These are phyloP conservation scores for Nakaseomyces sp. DNA, from an alignment of 1,139 yeast species.

Conservation along the genomic window DNA sequence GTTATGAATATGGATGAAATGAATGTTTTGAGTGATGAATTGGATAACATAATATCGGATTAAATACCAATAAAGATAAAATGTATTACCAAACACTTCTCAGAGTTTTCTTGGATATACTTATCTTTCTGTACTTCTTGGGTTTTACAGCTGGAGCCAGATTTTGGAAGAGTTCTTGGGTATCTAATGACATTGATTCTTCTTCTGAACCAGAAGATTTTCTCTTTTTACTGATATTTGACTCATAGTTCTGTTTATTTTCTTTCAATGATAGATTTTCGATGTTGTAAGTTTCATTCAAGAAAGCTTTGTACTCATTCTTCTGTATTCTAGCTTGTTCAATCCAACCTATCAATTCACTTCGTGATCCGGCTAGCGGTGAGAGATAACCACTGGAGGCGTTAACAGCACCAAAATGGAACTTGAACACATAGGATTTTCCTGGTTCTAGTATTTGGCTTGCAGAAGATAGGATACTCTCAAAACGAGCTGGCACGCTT, in stretches of 20 bases:
- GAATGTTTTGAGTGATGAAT: constrained; percentile 12
- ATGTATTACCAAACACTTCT: constrained; percentile 22
- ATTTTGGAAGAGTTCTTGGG: constrained; percentile 4
- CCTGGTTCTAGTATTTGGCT: constrained; percentile 13
- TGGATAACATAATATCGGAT: constrained; percentile 8
- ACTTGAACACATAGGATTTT: constrained; percentile 12
- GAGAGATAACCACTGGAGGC: constrained; percentile 20
- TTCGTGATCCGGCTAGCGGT: constrained; percentile 14
- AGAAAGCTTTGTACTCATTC: constrained; percentile 1
- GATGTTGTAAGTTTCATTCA: constrained; percentile 15
- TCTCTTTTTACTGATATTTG: constrained; percentile 15
- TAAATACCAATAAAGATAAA: neutral
- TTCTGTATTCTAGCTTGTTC: constrained; percentile 13
- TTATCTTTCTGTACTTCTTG: constrained; percentile 25
- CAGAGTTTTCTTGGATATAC: constrained; percentile 29
- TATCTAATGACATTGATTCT: constrained; percentile 13
- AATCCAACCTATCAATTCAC: constrained; percentile 20
- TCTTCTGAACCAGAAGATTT: constrained; percentile 15
- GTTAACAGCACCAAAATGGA: constrained; percentile 14
- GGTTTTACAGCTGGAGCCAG: constrained; percentile 9
- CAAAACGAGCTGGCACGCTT: constrained; percentile 17
- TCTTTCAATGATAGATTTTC: constrained; percentile 17
- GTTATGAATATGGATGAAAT: constrained; percentile 15
- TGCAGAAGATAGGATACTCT: constrained; percentile 14
- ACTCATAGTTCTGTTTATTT: constrained; percentile 1